Evolutionary conservation across 2,329 filamentous ascomycete genomes (phyloP), one percentile per base, ranked within the genome.

Genomic region (Arthrobotrys conoides): DNA sequence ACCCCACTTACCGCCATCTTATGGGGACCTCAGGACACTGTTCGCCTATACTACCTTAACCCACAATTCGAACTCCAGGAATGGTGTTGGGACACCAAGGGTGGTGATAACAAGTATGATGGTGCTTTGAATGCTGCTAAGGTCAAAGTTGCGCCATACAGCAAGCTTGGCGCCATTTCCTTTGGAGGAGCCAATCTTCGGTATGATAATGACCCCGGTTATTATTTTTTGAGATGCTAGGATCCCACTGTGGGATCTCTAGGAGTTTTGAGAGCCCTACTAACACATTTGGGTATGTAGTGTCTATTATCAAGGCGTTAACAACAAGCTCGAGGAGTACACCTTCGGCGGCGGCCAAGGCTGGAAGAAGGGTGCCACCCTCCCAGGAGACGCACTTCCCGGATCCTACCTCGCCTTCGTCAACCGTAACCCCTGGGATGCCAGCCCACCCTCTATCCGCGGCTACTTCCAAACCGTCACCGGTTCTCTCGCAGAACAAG

Each of bases 391-490:
- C 14, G n/a, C 70, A 14, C 61, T 73, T 12, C 61, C 70, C 18
- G 70, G 70, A n/a, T 61, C 61, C 38, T 41, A 27, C 41, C 41
- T 73, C 41, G 30, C 70, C n/a, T 73, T 48, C 44, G 63, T 67
- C 20, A 73, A 73, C 44, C 70, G 70, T 20, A 59, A 68, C 6
- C 0, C 6, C 1, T 67, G 33, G 24, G 63, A 73, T 38, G 70
- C 49, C 4, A 27, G 6, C 30, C 20, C 61, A 22, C 70, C 70
- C 36, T 73, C 70, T 38, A 73, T 73, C 53, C 70, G 70, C 38
- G 70, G 70, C 24, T 73, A 73, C 63, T 73, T 73, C 70, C 70
- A 73, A 63, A 73, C 70, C 27, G 24, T 41, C 18, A 63, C 3
- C 22, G 70, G 70, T n/a, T 49, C 38, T 36, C 61, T 73, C 51